Conservation (phyloP, 345 rosid genomes). For the Rhodamnia rubescens region DNA sequence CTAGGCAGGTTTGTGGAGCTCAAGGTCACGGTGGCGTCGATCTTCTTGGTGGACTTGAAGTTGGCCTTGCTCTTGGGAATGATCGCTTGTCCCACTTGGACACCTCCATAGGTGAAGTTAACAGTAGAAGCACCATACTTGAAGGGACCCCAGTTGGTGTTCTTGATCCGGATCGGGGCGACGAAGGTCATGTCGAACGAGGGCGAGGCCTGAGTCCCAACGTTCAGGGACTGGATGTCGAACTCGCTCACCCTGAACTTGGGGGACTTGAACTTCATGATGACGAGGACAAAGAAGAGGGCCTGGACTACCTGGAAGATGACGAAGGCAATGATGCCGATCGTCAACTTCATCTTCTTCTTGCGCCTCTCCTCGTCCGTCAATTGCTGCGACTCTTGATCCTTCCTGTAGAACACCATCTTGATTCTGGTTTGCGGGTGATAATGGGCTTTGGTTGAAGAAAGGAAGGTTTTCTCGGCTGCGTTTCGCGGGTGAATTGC, state of each 20-base stretch:
- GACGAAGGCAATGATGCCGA: not conserved
- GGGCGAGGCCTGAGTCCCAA: not conserved
- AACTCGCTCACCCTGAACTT: slow-evolving; percentile 2
- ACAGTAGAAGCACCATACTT: slow-evolving; percentile 3
- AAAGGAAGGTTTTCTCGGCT: not conserved
- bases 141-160: slow-evolving; percentile 9
- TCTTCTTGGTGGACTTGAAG: slow-evolving; percentile 5
- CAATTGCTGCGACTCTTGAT: not conserved
- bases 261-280: slow-evolving; percentile 5
- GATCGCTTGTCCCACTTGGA: not conserved
- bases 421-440: not conserved
- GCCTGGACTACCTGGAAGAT: slow-evolving; percentile 3
- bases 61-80: slow-evolving; percentile 1
- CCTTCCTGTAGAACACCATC: not conserved
- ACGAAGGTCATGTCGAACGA: slow-evolving; percentile 1
- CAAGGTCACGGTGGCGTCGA: not conserved
- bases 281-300: slow-evolving; percentile 3
- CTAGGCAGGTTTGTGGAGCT: not conserved
- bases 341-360: slow-evolving; percentile 4
- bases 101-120: slow-evolving; percentile 1
- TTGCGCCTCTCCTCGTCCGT: not conserved
- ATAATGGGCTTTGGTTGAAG: not conserved
- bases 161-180: slow-evolving; percentile 10
- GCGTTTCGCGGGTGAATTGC: no score
- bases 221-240: not conserved